These are phyloP conservation scores for Inonotus hispidus DNA, from an alignment of 1,284 basidiomycete species.

Conservation along the genomic window DNA sequence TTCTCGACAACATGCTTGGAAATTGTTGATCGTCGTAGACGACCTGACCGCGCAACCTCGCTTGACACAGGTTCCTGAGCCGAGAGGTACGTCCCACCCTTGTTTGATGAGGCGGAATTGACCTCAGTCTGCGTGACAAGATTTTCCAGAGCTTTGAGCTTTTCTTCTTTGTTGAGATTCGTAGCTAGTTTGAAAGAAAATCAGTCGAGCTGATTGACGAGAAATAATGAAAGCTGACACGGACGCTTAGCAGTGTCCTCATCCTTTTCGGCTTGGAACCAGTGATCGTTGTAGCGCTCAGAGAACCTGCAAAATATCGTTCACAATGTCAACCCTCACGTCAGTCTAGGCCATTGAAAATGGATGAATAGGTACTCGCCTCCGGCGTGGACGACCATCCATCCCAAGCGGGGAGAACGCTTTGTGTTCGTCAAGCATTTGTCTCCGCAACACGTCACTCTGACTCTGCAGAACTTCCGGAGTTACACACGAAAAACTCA, in stretches of 20 bases:
- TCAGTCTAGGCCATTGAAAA: background rate
- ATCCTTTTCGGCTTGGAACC: constrained; percentile 56
- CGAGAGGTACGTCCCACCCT: constrained; percentile 10
- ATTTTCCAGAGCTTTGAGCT: constrained; percentile 14
- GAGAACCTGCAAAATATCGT: constrained; percentile 38
- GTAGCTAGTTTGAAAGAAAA: constrained; percentile 1
- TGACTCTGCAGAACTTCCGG: constrained; percentile 48
- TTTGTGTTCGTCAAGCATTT: constrained; percentile 38
- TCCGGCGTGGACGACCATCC: constrained; percentile 55
- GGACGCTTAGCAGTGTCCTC: constrained; percentile 52
- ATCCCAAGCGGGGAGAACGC: constrained; percentile 54
- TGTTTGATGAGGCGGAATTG: background rate
- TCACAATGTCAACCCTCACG: constrained; percentile 1
- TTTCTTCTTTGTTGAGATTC: constrained; percentile 18
- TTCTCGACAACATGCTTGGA: constrained; percentile 19
- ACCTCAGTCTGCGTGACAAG: constrained; percentile 14
- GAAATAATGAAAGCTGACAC: constrained; percentile 20
- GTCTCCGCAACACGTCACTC: constrained; percentile 40
- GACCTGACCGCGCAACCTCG: constrained; percentile 15
- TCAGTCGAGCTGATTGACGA: background rate
- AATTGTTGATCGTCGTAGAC: constrained; percentile 14
- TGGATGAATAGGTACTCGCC: constrained; percentile 35
- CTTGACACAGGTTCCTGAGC: constrained; percentile 16
- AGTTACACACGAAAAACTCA: constrained; percentile 65
- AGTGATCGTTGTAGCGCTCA: constrained; percentile 48